These are phyloP conservation scores for Malus orientalis DNA, from an alignment of 306 rosid species.

Conservation along the genomic window DNA sequence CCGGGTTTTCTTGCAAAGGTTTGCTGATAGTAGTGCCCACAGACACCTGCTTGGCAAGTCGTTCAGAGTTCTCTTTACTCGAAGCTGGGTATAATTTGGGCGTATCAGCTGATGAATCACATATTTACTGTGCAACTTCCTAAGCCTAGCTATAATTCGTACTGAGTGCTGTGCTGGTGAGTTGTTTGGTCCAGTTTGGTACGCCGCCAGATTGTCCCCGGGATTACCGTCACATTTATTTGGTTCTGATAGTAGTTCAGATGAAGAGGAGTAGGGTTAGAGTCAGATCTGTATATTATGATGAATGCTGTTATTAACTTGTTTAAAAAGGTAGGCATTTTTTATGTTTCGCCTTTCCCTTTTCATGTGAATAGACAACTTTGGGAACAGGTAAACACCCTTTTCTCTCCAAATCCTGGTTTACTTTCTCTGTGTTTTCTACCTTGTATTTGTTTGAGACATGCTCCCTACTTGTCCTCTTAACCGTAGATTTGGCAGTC, in stretches of 20 bases:
- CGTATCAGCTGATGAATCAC: conserved; percentile 18
- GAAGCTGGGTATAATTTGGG: conserved; percentile 24
- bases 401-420: neutral
- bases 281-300: conserved; percentile 49
- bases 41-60: conserved; percentile 15
- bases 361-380: conserved; percentile 17
- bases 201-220: conserved; percentile 22
- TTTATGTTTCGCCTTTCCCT: neutral
- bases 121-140: conserved; percentile 36
- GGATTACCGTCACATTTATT: conserved; percentile 35
- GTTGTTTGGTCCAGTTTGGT: conserved; percentile 37
- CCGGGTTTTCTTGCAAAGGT: conserved; percentile 5
- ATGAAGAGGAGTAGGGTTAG: conserved; percentile 60
- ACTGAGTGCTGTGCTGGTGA: conserved; percentile 41
- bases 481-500: no score
- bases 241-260: conserved; percentile 39
- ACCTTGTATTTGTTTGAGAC: neutral
- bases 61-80: conserved; percentile 7
- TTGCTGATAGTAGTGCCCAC: neutral
- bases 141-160: conserved; percentile 25
- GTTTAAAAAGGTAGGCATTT: conserved; percentile 39
- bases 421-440: neutral
- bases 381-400: neutral
- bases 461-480: no score
- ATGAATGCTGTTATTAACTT: conserved; percentile 20